Percentiles rank a stretch among this genome's conserved stretches.
These are phyloP conservation scores for Leccinum boreale DNA, from an alignment of 768 basidiomycete genomes.

Conservation along the genomic window DNA sequence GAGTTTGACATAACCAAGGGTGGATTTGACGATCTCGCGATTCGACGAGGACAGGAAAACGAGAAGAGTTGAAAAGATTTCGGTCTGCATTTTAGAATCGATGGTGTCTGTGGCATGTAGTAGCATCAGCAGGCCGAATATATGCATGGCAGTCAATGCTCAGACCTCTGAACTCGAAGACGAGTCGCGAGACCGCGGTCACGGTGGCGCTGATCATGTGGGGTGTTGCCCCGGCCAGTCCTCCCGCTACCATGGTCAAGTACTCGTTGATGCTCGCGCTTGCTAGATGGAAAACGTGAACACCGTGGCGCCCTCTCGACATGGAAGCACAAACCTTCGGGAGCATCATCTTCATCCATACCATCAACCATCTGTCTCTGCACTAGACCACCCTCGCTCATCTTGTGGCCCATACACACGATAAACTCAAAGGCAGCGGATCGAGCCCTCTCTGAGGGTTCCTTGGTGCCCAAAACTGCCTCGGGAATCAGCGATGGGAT, in stretches of 20 bases:
- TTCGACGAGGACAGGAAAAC: conserved; percentile 93
- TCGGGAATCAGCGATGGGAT: conserved; percentile 91
- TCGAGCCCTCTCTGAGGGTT: conserved; percentile 91
- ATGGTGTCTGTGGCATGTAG: conserved; percentile 51
- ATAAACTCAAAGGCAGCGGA: conserved; percentile 87
- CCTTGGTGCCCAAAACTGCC: conserved; percentile 92
- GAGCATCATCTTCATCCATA: conserved; percentile 69
- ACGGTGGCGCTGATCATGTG: conserved; percentile 99
- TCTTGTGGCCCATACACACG: conserved; percentile 89
- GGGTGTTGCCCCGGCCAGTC: conserved; percentile 86
- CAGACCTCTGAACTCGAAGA: conserved; percentile 94
- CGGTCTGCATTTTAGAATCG: conserved; percentile 67
- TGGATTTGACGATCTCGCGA: conserved; percentile 96
- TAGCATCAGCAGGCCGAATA: neutral
- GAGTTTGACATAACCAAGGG: conserved; percentile 92
- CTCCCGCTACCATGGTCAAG: conserved; percentile 95
- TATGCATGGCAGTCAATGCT: neutral
- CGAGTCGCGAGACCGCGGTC: conserved; percentile 86
- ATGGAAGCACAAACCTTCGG: conserved; percentile 34
- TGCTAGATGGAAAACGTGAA: conserved; percentile 36
- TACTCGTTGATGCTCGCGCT: conserved; percentile 84
- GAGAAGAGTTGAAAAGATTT: conserved; percentile 81
- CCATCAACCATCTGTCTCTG: conserved; percentile 73
- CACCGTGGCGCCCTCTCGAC: neutral
- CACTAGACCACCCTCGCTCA: conserved; percentile 83